Evolutionary conservation across 345 rosid species (phyloP), one percentile per base, ranked within the genome.

Genomic region (Nephelium lappaceum): DNA sequence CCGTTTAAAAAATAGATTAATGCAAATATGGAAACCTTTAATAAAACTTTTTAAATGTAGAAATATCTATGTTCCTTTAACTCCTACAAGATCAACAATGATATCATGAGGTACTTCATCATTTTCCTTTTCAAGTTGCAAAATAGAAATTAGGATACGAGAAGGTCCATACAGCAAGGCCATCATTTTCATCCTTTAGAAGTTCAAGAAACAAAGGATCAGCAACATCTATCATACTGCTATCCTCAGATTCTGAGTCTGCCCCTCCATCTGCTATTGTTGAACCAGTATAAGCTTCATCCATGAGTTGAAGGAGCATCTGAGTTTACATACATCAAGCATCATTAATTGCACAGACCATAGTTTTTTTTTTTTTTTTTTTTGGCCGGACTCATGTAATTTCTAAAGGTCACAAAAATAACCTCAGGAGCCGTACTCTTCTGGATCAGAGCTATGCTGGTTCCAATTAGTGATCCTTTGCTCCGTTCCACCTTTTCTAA

Each of bases 291-390:
- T 96, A 96, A 39, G 99, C 99, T 84, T 96, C 99, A 88, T 96
- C 98, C 99, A 96, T 96, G 80, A 96, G 96, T 49, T 94, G 97
- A 86, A 94, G 95, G 70, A 96, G 88, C 98, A 96, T 94, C 98
- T 93, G 91, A 77, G 80, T 71, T 71, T 73, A 86, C 14, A 80
- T 41, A 87, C 79, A 73, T 58, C 25, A 58, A 53, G 60, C 47
- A 65, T 69, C 69, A 25, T 58, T 27, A 51, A 64, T 31, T 67
- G 49, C 58, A 79, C n/a, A 14, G 74, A 58, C 18, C 11, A 38
- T 66, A 67, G 62, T 73, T 31, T 31, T 31, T 31, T 31, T 1
- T 66, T 81, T 75, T 70, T 66, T 82, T 75, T 66, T 75, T 70
- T 66, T 82, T 75, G 66, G 80, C 47, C 43, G 69, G 18, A 69